Percentiles rank a stretch among this genome's conserved stretches.
These are phyloP conservation scores for Thelephora ganbajun DNA, from an alignment of 768 basidiomycete genomes.

Conservation along the genomic window DNA sequence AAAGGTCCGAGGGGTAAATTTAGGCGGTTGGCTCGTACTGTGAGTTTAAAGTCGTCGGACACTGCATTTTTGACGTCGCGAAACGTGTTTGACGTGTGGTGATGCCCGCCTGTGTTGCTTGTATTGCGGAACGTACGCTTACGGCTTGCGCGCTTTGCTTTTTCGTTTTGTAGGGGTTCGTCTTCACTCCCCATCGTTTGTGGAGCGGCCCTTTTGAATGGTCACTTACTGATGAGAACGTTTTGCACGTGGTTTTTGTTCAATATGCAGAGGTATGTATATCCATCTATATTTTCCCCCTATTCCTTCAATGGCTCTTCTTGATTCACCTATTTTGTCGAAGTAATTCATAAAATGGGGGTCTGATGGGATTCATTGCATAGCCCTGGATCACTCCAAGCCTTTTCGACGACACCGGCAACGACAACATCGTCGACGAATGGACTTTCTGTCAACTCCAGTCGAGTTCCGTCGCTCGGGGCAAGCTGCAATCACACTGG, in stretches of 20 bases:
- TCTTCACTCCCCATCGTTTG: background rate
- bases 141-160: constrained; percentile 3
- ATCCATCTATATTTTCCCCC: no score
- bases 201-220: background rate
- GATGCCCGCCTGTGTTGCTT: no score
- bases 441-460: constrained; percentile 66
- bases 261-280: constrained; percentile 16
- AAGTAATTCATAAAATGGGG: background rate
- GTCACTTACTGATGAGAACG: no score
- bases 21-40: constrained; percentile 53
- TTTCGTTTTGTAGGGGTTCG: background rate
- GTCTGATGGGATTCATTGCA: constrained; percentile 2
- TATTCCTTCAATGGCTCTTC: no score
- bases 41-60: constrained; percentile 22
- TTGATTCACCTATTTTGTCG: background rate
- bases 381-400: constrained; percentile 71
- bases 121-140: background rate
- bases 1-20: constrained; percentile 74
- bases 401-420: constrained; percentile 55
- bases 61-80: background rate
- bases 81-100: background rate
- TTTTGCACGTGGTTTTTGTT: background rate
- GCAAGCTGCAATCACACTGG: constrained; percentile 56
- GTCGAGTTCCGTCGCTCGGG: constrained; percentile 30
- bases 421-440: constrained; percentile 50